Evolutionary conservation across 176 grass and related monocot species (phyloP), one percentile per base, ranked within the genome.

Genomic region (Oropetium thomaeum): DNA sequence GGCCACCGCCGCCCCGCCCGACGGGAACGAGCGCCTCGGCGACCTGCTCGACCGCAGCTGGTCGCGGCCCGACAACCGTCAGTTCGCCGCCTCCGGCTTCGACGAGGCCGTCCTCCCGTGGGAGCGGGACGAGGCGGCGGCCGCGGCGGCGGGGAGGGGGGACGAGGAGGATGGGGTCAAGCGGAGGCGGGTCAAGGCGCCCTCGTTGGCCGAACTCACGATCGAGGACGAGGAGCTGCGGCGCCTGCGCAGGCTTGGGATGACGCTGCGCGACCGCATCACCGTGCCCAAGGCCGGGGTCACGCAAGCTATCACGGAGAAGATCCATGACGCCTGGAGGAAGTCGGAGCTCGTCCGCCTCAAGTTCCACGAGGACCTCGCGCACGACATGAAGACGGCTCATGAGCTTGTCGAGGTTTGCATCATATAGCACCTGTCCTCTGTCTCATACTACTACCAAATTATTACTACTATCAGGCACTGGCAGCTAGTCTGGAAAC

Each of bases 321-420:
- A 98, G 81, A 92, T 98, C 64, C 95, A 98, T 52, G 95, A 93
- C n/a, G 86, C 77, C 2, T 98, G 95, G 95, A 87, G 95, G 90
- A 98, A 94, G 75, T 87, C 83, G 5, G 95, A 98, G 63, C 64
- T 98, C 28, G 95, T 94, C 39, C 81, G 91, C 2, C 88, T 98
- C 64, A 98, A 98, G 80, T 98, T 98, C 78, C 91, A 98, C 6
- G 95, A 98, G 84, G 79, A 85, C 59, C 87, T 98, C 25, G 89
- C 88, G 20, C 79, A 92, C 65, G 91, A 98, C 70, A 98, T 98
- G 95, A 94, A 84, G 70, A 98, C 86, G 0, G 95, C 88, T 22
- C 95, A 98, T 63, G 89, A 94, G 70, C 91, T 98, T 19, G 95
- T 98, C 16, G 89, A 98, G 95, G 95, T 98, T 15, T 40, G 82